These are phyloP conservation scores for Rhododendron simsii DNA, from an alignment of 148 eudicot species.

Conservation along the genomic window DNA sequence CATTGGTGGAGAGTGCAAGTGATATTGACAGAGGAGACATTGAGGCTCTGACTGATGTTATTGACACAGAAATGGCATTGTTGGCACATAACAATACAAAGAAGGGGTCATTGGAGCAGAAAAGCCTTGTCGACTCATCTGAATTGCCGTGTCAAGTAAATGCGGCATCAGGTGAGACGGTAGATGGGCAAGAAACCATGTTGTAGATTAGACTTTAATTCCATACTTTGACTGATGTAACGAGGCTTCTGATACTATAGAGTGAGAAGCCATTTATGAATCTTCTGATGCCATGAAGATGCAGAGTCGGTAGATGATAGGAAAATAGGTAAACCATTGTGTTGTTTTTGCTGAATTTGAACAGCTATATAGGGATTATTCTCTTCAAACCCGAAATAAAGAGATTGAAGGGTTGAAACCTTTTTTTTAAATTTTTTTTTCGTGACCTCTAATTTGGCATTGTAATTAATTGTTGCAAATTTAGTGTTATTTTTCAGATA, in stretches of 20 bases:
- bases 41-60: neutral
- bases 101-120: neutral
- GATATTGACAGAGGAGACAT: neutral
- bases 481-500: neutral
- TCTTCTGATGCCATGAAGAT: slow-evolving; percentile 13
- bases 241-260: slow-evolving; percentile 6
- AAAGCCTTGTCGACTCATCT: slow-evolving; percentile 4
- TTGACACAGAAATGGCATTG: neutral
- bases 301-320: slow-evolving; percentile 8
- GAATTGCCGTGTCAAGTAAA: slow-evolving; percentile 12
- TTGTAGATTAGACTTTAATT: slow-evolving; percentile 11
- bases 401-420: neutral
- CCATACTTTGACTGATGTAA: slow-evolving; percentile 13
- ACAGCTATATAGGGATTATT: slow-evolving; percentile 2
- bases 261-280: slow-evolving; percentile 4
- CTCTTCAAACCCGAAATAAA: neutral
- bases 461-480: neutral
- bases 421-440: neutral
- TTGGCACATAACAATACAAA: neutral
- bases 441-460: neutral
- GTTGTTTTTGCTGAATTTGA: slow-evolving; percentile 14
- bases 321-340: slow-evolving; percentile 11
- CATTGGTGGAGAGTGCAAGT: slow-evolving; percentile 1
- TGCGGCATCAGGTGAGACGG: neutral
- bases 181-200: slow-evolving; percentile 8